Percentiles rank a stretch among this genome's conserved stretches.
These are phyloP conservation scores for Penicillium italicum DNA, from an alignment of 2,329 filamentous ascomycete species.

Conservation along the genomic window DNA sequence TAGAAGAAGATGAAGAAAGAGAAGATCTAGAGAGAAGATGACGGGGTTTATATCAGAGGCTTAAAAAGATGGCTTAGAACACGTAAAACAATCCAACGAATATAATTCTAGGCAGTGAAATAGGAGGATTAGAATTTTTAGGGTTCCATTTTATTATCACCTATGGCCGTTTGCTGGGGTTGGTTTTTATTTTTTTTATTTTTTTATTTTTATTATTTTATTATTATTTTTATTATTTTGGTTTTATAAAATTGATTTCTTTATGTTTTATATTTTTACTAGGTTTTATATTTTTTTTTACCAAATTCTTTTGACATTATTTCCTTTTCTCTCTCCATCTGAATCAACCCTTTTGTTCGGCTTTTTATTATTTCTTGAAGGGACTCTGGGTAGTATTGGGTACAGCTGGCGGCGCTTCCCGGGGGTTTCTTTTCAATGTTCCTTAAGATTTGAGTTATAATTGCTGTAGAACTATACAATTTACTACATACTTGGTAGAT, in stretches of 20 bases:
- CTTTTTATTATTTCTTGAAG: not conserved
- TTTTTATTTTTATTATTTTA: conserved; percentile 1
- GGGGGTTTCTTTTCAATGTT: not conserved
- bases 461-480: not conserved
- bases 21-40: conserved; percentile 14
- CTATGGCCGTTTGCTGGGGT: conserved; percentile 20
- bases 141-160: conserved; percentile 19
- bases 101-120: conserved; percentile 8
- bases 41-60: conserved; percentile 26
- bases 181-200: conserved; percentile 12
- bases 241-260: not conserved
- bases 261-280: conserved; percentile 1
- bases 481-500: not conserved
- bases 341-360: not conserved
- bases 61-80: conserved; percentile 22
- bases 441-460: not conserved
- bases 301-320: not conserved
- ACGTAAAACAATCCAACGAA: conserved; percentile 3
- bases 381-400: not conserved
- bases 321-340: conserved; percentile 7
- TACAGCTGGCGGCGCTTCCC: not conserved
- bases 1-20: conserved; percentile 6
- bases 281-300: not conserved
- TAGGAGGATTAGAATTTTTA: conserved; percentile 20
- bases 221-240: conserved; percentile 10